Conservation (phyloP, 768 basidiomycete genomes). For the Suillus variegatus region DNA sequence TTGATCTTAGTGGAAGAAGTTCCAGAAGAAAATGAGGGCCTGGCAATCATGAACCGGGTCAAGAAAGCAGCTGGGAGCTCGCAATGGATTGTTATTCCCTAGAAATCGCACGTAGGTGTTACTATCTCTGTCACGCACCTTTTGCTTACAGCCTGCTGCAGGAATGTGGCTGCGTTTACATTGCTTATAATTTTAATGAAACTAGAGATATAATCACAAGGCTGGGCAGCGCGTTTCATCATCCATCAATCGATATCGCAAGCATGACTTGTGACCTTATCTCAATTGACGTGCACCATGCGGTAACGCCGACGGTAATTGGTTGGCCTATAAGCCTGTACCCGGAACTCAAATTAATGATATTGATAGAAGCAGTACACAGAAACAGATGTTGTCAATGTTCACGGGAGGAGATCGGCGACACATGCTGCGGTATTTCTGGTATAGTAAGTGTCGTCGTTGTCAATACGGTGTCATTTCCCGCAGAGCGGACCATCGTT, state of each 20-base stretch:
- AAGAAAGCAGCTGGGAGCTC: constrained; percentile 81
- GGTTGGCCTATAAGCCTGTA: background rate
- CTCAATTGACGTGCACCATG: background rate
- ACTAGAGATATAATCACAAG: background rate
- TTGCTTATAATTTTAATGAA: background rate
- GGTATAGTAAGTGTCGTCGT: background rate
- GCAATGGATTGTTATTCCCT: constrained; percentile 29
- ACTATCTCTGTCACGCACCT: background rate
- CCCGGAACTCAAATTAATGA: background rate
- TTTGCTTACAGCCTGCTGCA: constrained; percentile 2
- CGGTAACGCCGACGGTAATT: background rate
- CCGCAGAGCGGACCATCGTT: background rate
- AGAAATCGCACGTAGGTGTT: constrained; percentile 4
- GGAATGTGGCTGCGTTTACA: background rate
- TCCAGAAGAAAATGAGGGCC: constrained; percentile 75
- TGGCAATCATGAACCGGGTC: constrained; percentile 94
- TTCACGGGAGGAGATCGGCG: background rate
- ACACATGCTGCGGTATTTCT: background rate
- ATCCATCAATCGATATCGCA: background rate
- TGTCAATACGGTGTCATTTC: background rate
- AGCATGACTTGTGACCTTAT: background rate
- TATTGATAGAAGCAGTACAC: background rate
- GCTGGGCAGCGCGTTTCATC: background rate
- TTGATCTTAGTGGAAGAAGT: constrained; percentile 86
- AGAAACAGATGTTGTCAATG: background rate